Conservation (phyloP, 164 flowering plant species). For the Dillenia suffruticosa region DNA sequence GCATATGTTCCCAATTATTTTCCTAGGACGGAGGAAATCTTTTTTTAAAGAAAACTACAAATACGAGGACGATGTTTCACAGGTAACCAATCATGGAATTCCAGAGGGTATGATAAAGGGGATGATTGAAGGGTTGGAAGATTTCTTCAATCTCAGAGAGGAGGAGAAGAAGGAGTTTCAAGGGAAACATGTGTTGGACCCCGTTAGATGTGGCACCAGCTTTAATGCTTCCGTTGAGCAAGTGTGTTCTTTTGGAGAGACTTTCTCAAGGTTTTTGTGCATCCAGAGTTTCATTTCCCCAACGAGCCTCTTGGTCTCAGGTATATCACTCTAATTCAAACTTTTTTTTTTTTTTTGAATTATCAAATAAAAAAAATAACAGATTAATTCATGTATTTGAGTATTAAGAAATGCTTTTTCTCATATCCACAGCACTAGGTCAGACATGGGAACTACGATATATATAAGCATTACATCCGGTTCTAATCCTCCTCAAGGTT, state of each 20-base stretch:
- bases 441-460: too few species aligned
- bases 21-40: too few species aligned
- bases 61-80: background rate
- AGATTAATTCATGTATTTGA: too few species aligned
- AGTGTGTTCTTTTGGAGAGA: constrained; percentile 67
- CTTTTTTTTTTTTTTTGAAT: too few species aligned
- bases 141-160: constrained; percentile 49
- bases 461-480: too few species aligned
- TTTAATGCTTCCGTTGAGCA: constrained; percentile 42
- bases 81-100: constrained; percentile 75
- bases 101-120: constrained; percentile 36
- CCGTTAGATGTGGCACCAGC: constrained; percentile 67
- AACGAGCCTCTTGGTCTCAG: constrained; percentile 45
- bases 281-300: constrained; percentile 60
- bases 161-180: constrained; percentile 47
- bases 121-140: constrained; percentile 27
- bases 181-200: constrained; percentile 40
- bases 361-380: too few species aligned
- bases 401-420: too few species aligned
- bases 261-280: constrained; percentile 54
- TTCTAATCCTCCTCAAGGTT: too few species aligned
- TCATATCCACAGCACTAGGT: too few species aligned
- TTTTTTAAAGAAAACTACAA: too few species aligned
- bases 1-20: too few species aligned
- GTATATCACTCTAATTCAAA: constrained; percentile 14